Conservation (phyloP, 2,329 filamentous ascomycete species). For the Tolypocladium inflatum region DNA sequence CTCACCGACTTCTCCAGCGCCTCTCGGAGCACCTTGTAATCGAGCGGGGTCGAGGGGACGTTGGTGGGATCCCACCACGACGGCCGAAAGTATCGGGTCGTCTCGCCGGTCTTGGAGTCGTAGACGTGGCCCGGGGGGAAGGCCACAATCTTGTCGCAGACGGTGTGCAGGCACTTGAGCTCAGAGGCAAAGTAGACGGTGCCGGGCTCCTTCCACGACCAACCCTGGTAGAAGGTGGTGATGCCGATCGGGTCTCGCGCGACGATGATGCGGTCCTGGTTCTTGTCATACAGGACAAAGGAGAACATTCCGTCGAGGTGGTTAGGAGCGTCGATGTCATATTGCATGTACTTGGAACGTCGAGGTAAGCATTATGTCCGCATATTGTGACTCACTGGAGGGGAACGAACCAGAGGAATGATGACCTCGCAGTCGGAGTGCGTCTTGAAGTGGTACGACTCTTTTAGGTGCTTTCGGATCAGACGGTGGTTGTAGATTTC, state of each 20-base stretch:
- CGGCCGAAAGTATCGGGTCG: conserved; percentile 84
- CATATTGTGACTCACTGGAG: neutral
- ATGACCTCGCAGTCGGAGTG: conserved; percentile 98
- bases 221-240: conserved; percentile 95
- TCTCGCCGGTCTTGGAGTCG: conserved; percentile 81
- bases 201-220: conserved; percentile 71
- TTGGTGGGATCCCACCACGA: conserved; percentile 81
- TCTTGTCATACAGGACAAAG: conserved; percentile 96
- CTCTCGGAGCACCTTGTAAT: conserved; percentile 73
- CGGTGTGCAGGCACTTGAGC: conserved; percentile 83
- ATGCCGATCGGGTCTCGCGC: conserved; percentile 95
- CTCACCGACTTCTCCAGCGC: conserved; percentile 84
- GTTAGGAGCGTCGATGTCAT: conserved; percentile 86
- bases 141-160: conserved; percentile 89
- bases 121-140: conserved; percentile 96
- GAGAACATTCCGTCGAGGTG: conserved; percentile 99
- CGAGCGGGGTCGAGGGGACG: conserved; percentile 70
- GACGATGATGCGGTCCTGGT: conserved; percentile 81
- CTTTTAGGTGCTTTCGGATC: conserved; percentile 77
- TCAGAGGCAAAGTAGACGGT: conserved; percentile 95
- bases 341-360: conserved; percentile 66
- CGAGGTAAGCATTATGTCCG: neutral
- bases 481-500: conserved; percentile 99
- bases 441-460: conserved; percentile 92
- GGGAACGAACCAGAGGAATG: conserved; percentile 71